Conservation (phyloP, 306 rosid species). For the Castanea mollissima region DNA sequence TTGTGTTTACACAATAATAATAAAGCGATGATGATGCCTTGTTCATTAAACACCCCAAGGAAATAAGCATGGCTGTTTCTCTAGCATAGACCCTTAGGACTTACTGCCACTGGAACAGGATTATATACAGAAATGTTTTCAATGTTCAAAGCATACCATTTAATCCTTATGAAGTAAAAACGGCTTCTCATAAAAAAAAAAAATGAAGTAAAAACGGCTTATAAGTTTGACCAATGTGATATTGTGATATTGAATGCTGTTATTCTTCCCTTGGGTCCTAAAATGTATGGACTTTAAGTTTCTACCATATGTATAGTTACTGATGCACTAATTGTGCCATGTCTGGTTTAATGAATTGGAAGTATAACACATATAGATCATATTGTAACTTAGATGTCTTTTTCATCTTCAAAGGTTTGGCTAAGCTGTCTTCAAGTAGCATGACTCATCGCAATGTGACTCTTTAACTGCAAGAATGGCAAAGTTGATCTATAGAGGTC, state of each 20-base stretch:
- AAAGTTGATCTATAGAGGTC: conserved; percentile 10
- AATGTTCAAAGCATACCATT: not conserved
- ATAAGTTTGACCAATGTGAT: too few relatives aligned
- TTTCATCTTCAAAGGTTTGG: conserved; percentile 10
- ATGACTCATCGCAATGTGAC: not conserved
- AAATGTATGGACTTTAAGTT: not conserved
- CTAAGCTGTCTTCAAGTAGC: conserved; percentile 11
- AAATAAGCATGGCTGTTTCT: too few relatives aligned
- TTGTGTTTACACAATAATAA: too few relatives aligned
- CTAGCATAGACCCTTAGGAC: not conserved
- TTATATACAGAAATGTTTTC: not conserved
- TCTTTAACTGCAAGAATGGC: conserved; percentile 11
- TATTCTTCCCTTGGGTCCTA: not conserved
- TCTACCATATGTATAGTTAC: not conserved
- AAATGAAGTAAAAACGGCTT: too few relatives aligned
- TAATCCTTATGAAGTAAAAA: not conserved
- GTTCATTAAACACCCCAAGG: too few relatives aligned
- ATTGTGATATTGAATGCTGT: not conserved
- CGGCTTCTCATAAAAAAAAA: too few relatives aligned
- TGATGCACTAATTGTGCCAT: not conserved
- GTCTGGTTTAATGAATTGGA: not conserved
- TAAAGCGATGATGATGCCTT: too few relatives aligned
- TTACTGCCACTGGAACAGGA: not conserved
- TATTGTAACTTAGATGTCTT: not conserved
- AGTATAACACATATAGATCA: not conserved